These are phyloP conservation scores for Sclerotinia minor DNA, from an alignment of 2,329 filamentous ascomycete species.

Conservation along the genomic window DNA sequence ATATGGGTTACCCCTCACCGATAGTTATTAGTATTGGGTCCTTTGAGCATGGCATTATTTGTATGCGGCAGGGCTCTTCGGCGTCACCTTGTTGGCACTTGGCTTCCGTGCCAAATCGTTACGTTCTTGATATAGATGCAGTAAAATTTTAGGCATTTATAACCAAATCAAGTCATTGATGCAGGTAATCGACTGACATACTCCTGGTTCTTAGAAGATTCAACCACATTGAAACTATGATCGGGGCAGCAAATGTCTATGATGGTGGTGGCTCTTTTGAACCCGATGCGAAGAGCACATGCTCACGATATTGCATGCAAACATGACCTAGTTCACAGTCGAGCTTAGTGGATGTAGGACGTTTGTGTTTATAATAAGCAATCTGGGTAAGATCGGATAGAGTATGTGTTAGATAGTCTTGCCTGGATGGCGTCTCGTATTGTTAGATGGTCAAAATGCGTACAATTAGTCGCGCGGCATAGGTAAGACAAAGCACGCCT, in stretches of 20 bases:
- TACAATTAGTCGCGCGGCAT: slow-evolving; percentile 14
- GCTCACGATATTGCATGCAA: not conserved
- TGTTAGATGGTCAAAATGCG: not conserved
- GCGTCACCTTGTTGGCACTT: not conserved
- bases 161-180: slow-evolving; percentile 12
- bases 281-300: not conserved
- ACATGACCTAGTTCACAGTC: not conserved
- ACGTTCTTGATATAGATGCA: slow-evolving; percentile 1
- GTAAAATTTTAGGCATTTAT: not conserved
- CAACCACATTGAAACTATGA: not conserved
- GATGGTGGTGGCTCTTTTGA: slow-evolving; percentile 1
- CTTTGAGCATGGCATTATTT: not conserved
- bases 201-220: not conserved
- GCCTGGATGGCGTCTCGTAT: not conserved
- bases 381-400: not conserved
- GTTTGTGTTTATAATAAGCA: not conserved
- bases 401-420: not conserved
- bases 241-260: slow-evolving; percentile 5
- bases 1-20: not conserved
- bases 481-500: not conserved
- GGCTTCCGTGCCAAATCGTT: not conserved
- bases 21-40: not conserved
- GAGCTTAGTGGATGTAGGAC: not conserved
- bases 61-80: not conserved
- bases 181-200: not conserved